Base-by-base conservation (phyloP, 1,284 basidiomycete genomes). In the Fistulinella cinereoalba region DNA sequence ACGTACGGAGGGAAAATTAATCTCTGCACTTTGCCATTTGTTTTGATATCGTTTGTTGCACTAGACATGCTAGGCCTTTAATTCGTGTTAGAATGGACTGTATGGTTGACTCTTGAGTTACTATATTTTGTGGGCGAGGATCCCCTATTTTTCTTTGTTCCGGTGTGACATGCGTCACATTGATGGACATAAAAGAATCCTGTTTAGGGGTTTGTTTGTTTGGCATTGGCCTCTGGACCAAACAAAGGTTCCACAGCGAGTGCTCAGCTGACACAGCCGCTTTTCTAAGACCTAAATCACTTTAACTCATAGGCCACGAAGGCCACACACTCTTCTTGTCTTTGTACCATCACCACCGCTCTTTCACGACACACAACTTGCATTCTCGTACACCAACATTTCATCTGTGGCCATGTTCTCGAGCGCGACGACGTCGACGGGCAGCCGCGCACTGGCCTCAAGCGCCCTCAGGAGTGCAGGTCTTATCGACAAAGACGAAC, bases 401-500 rank as follows among this genome's bases (percentile, higher is more conserved):
- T 9, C 34, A 49, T 27, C 28, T 16, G 19, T 31, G 45, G 24
- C 52, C 40, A 77, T 81, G 74, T 79, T 78, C 63, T 80, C 81
- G 38, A 77, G 71, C 50, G 69, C 74, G 41, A 68, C 71, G 19
- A 70, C 77, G 9, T 70, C 77, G 11, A 70, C 78, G 24, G 77
- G 81, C 52, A 70, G 76, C 45, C 76, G 81, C 55, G 64, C 73
- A 28, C 67, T 88, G 23, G 83, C 79, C 23, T 56, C 73, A 46
- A 80, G 66, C 47, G 80, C 83, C 22, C 70, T 88, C 22, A 80
- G 81, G 50, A 77, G 69, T 41, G 85, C 83, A 2, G 86, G 86
- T 36, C 80, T 88, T 57, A 81, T 83, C 52, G 85, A 88, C 71
- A 71, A 77, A 47, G 85, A 88, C 62, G 71, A 79, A 45, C 76